Evolutionary conservation across 2,329 filamentous ascomycete species (phyloP).

Genomic region (Trichoderma sp.): DNA sequence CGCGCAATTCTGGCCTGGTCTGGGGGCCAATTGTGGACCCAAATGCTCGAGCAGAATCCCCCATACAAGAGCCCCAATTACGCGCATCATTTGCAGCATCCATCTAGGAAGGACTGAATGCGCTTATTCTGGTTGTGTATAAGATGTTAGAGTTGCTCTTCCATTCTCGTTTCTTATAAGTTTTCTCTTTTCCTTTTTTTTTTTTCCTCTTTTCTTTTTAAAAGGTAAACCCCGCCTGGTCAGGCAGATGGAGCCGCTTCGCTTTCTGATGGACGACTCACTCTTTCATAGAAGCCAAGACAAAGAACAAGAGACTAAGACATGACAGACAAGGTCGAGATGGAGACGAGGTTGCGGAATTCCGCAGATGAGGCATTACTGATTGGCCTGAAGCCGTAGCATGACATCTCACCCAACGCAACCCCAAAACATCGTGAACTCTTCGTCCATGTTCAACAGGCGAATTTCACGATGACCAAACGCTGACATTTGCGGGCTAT

Average conservation of each 20-base stretch:
- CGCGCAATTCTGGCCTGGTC: not conserved
- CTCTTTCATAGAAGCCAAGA: not conserved
- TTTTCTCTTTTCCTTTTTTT: too few species aligned
- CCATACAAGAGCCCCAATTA: too few species aligned
- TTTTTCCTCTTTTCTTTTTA: too few species aligned
- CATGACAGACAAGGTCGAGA: not conserved
- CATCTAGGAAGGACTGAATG: too few species aligned
- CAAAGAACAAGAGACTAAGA: too few species aligned
- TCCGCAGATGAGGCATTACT: not conserved
- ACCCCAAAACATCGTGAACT: not conserved
- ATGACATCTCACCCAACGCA: not conserved
- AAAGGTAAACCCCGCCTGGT: too few species aligned
- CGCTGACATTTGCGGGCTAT: not conserved
- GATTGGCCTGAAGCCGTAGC: not conserved
- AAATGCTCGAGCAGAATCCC: too few species aligned
- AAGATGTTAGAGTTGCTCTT: too few species aligned
- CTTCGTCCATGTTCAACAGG: not conserved
- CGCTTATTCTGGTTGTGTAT: too few species aligned
- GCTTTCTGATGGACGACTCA: not conserved
- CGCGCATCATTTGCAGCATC: too few species aligned
- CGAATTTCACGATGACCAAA: not conserved
- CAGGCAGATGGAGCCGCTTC: not conserved
- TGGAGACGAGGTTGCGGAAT: not conserved
- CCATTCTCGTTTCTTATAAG: too few species aligned
- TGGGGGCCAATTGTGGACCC: not conserved